phyloP scores from a whole-genome alignment of 176 grass and related monocot genomes.

The Guadua angustifolia region DNA sequence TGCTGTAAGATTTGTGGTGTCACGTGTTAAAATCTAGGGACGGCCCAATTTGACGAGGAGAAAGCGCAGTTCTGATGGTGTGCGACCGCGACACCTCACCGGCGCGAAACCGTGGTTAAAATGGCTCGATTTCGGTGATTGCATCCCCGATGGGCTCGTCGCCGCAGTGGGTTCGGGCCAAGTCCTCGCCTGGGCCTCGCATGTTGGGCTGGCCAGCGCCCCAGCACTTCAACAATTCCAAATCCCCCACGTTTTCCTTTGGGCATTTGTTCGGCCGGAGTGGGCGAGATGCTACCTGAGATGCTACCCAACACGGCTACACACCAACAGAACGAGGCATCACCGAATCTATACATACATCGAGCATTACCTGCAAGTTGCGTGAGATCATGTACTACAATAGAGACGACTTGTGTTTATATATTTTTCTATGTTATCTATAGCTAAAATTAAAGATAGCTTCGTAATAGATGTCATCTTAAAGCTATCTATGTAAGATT shows the following conservation, averaged over 20 bases:
- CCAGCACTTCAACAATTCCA: background rate
- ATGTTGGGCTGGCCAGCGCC: background rate
- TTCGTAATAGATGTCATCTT: no score
- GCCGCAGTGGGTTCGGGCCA: background rate
- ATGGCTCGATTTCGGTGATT: background rate
- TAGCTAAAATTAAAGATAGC: no score
- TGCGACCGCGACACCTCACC: background rate
- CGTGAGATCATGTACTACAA: background rate
- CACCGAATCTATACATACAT: background rate
- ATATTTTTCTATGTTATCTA: no score
- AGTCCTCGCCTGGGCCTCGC: slow-evolving; percentile 19
- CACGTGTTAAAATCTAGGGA: no score
- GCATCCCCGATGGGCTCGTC: background rate
- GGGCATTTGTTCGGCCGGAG: no score
- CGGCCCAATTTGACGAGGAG: no score
- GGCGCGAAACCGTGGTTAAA: background rate
- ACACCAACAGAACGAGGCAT: background rate
- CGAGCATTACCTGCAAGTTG: background rate
- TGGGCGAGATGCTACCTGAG: background rate
- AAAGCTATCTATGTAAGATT: no score
- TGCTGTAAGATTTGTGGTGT: no score
- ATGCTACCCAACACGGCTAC: background rate
- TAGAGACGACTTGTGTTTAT: no score
- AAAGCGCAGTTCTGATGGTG: background rate
- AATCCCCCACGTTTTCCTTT: background rate